Evolutionary conservation across 2,329 filamentous ascomycete genomes (phyloP).

Genomic region (Fusarium odoratissimum): DNA sequence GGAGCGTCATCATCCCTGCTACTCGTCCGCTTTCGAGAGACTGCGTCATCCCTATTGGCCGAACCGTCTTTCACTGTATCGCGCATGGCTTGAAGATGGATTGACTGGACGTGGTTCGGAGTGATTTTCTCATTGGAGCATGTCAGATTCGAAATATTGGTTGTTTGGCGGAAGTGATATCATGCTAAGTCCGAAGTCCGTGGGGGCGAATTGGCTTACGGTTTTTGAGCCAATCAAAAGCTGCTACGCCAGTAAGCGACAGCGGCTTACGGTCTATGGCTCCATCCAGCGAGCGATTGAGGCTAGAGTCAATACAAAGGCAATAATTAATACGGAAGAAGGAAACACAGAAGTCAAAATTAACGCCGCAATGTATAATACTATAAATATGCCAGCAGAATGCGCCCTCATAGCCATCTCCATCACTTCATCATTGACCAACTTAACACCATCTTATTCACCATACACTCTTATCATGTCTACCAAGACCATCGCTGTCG

Average conservation of each 20-base stretch:
- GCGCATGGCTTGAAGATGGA: neutral
- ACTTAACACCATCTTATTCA: neutral
- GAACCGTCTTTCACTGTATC: accelerated
- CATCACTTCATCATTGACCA: accelerated
- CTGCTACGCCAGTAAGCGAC: accelerated
- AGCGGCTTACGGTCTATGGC: slow-evolving; percentile 4
- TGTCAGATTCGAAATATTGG: neutral
- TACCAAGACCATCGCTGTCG: slow-evolving; percentile 53
- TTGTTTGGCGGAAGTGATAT: neutral
- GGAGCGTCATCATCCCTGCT: neutral
- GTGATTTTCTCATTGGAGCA: neutral
- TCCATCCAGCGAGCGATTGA: neutral
- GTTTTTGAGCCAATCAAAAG: slow-evolving; percentile 27
- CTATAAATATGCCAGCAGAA: neutral
- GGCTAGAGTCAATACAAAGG: neutral
- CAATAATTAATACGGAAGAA: neutral
- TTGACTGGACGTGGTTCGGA: accelerated
- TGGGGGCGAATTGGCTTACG: slow-evolving; percentile 35
- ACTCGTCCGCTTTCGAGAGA: neutral
- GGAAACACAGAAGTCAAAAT: accelerated
- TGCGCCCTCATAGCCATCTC: accelerated
- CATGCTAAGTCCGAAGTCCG: slow-evolving; percentile 3
- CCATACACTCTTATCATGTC: slow-evolving; percentile 1
- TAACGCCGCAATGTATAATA: neutral
- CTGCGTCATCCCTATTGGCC: accelerated